Base-by-base conservation (phyloP, 2,329 filamentous ascomycete species). In the Hortaea werneckii region DNA sequence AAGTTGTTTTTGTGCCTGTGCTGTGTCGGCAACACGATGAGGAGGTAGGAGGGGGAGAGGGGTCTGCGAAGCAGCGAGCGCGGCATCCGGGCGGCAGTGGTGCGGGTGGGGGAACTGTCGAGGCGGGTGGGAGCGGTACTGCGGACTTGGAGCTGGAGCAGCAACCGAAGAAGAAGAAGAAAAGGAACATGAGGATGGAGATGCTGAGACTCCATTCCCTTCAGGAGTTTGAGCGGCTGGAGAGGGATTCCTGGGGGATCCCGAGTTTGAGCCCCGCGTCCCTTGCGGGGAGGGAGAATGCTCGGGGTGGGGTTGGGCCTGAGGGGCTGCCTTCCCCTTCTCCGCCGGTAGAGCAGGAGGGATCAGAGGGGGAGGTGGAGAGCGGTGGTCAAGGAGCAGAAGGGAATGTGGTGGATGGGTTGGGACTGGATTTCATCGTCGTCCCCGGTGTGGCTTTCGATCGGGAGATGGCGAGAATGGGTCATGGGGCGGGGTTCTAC, bases 401-500 rank as follows among this genome's bases (percentile, higher is more conserved):
- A n/a, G n/a, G n/a, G n/a, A n/a, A 34, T 34, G n/a, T 34, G 30
- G 30, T 7, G 30, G 30, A 34, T n/a, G 30, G 30, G 45, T 61
- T 41, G 29, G 76, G 76, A 6, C 71, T 98, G 37, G 90, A 98
- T 64, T 66, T 98, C 54, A 85, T 98, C 52, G 74, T 98, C 28
- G 79, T 96, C 73, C 92, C 92, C 1, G 92, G 89, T 9, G 85
- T 98, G 58, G 90, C 87, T 3, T 98, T 98, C 66, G 89, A 95
- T 64, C 72, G 72, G 3, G 70, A 69, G 9, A 76, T 92, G 50
- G 78, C 83, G 54, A 78, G 92, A 56, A 75, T 96, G 13, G 92
- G 92, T 37, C 92, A 98, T 66, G 92, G 92, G 46, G 94, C 87
- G 66, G 92, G 92, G 29, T 98, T 94, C 69, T 98, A 98, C 72